Percentiles rank a stretch among this genome's conserved stretches.
phyloP scores from a whole-genome alignment of 345 rosid genomes.

The Balakata baccata region DNA sequence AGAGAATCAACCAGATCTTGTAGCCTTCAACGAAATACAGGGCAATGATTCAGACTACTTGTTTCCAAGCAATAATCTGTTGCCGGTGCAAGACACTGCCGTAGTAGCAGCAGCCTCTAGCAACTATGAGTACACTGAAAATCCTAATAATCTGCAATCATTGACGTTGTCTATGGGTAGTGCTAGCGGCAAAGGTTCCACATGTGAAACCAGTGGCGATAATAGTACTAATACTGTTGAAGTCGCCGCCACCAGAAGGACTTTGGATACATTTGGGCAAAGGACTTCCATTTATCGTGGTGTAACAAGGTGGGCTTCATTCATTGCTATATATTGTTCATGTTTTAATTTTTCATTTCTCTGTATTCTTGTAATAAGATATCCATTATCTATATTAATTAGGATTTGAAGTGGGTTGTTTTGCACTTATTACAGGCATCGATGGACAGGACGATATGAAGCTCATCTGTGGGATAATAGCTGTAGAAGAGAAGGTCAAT shows the following conservation, averaged over 20 bases:
- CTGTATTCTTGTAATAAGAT: background rate
- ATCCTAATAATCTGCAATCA: slow-evolving; percentile 66
- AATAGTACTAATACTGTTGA: slow-evolving; percentile 52
- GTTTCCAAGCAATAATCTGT: slow-evolving; percentile 49
- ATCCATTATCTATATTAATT: background rate
- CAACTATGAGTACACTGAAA: slow-evolving; percentile 66
- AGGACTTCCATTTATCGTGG: slow-evolving; percentile 97
- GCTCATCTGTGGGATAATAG: slow-evolving; percentile 99
- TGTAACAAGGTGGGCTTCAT: slow-evolving; percentile 64
- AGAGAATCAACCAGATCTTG: slow-evolving; percentile 66
- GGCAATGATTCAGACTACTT: slow-evolving; percentile 54
- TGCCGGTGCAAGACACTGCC: slow-evolving; percentile 50
- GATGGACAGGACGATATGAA: slow-evolving; percentile 99
- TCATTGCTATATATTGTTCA: background rate
- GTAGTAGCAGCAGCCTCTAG: slow-evolving; percentile 27
- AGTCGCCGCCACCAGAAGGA: slow-evolving; percentile 68
- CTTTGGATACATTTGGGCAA: slow-evolving; percentile 90
- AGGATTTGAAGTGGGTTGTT: background rate
- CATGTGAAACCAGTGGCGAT: slow-evolving; percentile 61
- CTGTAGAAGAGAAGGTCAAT: slow-evolving; percentile 98
- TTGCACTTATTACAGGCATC: slow-evolving; percentile 58
- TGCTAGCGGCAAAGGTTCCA: slow-evolving; percentile 59
- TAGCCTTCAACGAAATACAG: slow-evolving; percentile 63
- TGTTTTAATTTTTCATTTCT: background rate
- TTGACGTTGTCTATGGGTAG: slow-evolving; percentile 87